Evolutionary conservation across 2,329 filamentous ascomycete genomes (phyloP).

Genomic region (Metarhizium album): DNA sequence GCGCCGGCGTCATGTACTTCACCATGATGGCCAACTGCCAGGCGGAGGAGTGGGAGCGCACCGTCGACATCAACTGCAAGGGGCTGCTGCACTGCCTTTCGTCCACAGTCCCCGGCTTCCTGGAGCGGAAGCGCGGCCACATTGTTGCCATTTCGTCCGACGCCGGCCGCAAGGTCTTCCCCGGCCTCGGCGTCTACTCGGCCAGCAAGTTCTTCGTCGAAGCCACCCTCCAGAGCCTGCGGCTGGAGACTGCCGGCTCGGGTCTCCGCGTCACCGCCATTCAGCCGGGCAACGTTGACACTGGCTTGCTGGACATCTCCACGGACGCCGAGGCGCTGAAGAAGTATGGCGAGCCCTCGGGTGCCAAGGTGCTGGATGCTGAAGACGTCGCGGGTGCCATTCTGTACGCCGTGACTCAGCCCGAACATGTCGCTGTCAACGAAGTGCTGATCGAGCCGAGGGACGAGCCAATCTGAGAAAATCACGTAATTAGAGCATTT

Average conservation of each 20-base stretch:
- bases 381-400: slow-evolving; percentile 64
- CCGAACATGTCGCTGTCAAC: slow-evolving; percentile 66
- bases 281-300: slow-evolving; percentile 68
- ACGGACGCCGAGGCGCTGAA: slow-evolving; percentile 67
- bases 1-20: slow-evolving; percentile 81
- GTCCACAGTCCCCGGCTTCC: slow-evolving; percentile 59
- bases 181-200: slow-evolving; percentile 71
- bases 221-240: slow-evolving; percentile 63
- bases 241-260: slow-evolving; percentile 64
- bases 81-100: slow-evolving; percentile 65
- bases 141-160: slow-evolving; percentile 76
- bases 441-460: slow-evolving; percentile 70
- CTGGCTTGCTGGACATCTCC: slow-evolving; percentile 62
- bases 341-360: slow-evolving; percentile 66
- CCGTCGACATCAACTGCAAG: slow-evolving; percentile 81
- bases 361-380: slow-evolving; percentile 63
- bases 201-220: slow-evolving; percentile 81
- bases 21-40: slow-evolving; percentile 74
- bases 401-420: slow-evolving; percentile 64
- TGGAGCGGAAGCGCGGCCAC: slow-evolving; percentile 57
- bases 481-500: slow-evolving; percentile 1
- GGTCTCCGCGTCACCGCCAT: slow-evolving; percentile 64
- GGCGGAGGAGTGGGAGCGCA: slow-evolving; percentile 68
- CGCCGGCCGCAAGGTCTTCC: slow-evolving; percentile 72
- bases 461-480: slow-evolving; percentile 66